phyloP scores from a whole-genome alignment of 192 early-diverging fungal genomes.

The Backusella parvicylindrica region DNA sequence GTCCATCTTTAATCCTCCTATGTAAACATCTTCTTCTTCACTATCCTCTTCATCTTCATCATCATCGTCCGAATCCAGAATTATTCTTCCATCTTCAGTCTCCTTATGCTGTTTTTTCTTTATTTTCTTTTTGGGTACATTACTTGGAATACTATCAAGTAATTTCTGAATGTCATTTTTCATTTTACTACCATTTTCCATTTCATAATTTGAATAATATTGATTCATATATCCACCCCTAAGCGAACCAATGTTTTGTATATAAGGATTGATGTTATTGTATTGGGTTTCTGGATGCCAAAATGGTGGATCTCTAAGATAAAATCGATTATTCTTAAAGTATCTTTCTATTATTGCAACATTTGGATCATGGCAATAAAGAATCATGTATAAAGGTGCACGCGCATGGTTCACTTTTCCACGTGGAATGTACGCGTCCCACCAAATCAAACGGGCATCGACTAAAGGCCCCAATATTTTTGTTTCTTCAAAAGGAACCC shows the following conservation, averaged over 20 bases:
- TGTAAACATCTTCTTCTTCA: neutral
- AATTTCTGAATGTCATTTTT: slow-evolving; percentile 21
- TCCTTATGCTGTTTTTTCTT: neutral
- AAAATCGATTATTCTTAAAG: neutral
- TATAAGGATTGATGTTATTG: neutral
- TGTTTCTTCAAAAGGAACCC: slow-evolving; percentile 37
- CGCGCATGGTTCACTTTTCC: slow-evolving; percentile 20
- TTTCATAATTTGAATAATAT: neutral
- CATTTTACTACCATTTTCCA: slow-evolving; percentile 7
- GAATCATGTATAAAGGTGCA: slow-evolving; percentile 28
- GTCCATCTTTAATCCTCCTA: slow-evolving; percentile 14
- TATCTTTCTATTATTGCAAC: neutral
- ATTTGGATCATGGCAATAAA: slow-evolving; percentile 21
- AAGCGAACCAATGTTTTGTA: neutral
- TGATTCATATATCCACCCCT: neutral
- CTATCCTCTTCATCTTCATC: neutral
- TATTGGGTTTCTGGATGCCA: slow-evolving; percentile 26
- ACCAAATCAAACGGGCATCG: slow-evolving; percentile 26
- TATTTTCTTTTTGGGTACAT: neutral
- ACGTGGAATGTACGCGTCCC: slow-evolving; percentile 35
- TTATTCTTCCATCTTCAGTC: slow-evolving; percentile 3
- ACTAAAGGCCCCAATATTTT: slow-evolving; percentile 28
- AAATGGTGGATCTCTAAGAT: slow-evolving; percentile 27
- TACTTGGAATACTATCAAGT: slow-evolving; percentile 29
- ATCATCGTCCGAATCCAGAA: slow-evolving; percentile 11